Percentiles rank a stretch among this genome's conserved stretches.
Evolutionary conservation across 306 rosid species (phyloP).

Genomic region (Neltuma alba): DNA sequence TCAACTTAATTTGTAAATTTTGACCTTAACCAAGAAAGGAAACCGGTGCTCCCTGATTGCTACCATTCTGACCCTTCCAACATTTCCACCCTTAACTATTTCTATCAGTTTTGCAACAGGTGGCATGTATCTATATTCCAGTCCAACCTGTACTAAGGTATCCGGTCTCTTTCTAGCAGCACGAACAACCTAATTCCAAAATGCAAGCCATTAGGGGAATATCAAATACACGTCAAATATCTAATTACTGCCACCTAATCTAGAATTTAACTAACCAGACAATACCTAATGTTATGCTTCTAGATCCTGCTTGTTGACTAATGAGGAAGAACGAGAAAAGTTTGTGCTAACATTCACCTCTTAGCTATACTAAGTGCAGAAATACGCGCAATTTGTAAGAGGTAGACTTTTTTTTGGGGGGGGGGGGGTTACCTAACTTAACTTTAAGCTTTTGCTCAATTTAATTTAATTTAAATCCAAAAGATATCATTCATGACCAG

Average conservation of each 20-base stretch:
- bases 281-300: background rate
- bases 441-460: background rate
- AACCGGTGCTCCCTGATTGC: constrained; percentile 94
- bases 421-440: background rate
- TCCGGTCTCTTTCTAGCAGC: constrained; percentile 82
- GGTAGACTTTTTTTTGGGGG: background rate
- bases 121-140: constrained; percentile 97
- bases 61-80: constrained; percentile 91
- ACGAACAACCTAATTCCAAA: constrained; percentile 61
- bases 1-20: constrained; percentile 23
- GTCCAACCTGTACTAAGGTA: constrained; percentile 88
- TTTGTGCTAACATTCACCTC: background rate
- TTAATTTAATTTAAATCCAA: background rate
- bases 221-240: constrained; percentile 10
- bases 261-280: background rate
- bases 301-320: background rate
- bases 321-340: background rate
- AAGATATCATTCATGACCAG: background rate
- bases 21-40: constrained; percentile 96
- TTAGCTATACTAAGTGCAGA: background rate
- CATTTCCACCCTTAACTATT: constrained; percentile 64
- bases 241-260: background rate
- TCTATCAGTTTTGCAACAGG: constrained; percentile 89
- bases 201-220: constrained; percentile 27
- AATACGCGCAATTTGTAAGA: background rate